Percentiles rank a stretch among this genome's conserved stretches.
These are phyloP conservation scores for Shiraia sp. DNA, from an alignment of 2,329 filamentous ascomycete genomes.

Conservation along the genomic window DNA sequence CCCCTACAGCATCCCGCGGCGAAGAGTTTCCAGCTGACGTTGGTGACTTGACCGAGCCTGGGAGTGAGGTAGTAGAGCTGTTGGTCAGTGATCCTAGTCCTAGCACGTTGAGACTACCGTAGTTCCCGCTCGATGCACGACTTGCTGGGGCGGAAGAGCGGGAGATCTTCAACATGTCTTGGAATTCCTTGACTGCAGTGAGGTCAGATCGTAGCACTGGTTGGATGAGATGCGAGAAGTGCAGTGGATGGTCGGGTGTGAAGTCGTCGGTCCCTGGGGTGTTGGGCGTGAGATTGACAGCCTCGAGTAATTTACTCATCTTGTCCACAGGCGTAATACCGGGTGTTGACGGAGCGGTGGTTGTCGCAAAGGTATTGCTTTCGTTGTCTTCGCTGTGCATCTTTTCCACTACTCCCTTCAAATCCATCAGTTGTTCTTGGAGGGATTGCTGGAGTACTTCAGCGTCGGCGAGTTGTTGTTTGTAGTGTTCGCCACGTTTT, in stretches of 20 bases:
- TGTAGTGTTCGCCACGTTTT: constrained; percentile 85
- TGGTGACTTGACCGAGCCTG: constrained; percentile 58
- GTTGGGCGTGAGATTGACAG: constrained; percentile 56
- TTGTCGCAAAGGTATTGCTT: constrained; percentile 65
- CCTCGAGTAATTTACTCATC: constrained; percentile 63
- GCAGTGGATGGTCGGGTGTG: constrained; percentile 66
- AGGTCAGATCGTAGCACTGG: constrained; percentile 84
- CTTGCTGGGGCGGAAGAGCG: constrained; percentile 62
- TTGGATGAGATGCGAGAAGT: constrained; percentile 81
- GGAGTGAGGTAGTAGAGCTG: constrained; percentile 55
- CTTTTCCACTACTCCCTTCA: constrained; percentile 90
- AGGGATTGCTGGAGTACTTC: constrained; percentile 85
- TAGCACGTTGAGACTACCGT: constrained; percentile 65
- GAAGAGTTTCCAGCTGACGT: constrained; percentile 35
- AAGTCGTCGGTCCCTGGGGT: constrained; percentile 56
- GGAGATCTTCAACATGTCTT: constrained; percentile 69
- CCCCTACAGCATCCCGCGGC: constrained; percentile 36
- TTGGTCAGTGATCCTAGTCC: constrained; percentile 56
- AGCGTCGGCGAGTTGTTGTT: constrained; percentile 81
- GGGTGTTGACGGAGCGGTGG: constrained; percentile 76
- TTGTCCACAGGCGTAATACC: constrained; percentile 64
- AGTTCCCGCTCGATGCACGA: constrained; percentile 73
- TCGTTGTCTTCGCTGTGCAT: constrained; percentile 79
- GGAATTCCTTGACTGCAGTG: constrained; percentile 81
- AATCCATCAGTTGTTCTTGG: constrained; percentile 87